Conservation (phyloP, 202 grass and related monocot genomes). For the Zizania palustris region DNA sequence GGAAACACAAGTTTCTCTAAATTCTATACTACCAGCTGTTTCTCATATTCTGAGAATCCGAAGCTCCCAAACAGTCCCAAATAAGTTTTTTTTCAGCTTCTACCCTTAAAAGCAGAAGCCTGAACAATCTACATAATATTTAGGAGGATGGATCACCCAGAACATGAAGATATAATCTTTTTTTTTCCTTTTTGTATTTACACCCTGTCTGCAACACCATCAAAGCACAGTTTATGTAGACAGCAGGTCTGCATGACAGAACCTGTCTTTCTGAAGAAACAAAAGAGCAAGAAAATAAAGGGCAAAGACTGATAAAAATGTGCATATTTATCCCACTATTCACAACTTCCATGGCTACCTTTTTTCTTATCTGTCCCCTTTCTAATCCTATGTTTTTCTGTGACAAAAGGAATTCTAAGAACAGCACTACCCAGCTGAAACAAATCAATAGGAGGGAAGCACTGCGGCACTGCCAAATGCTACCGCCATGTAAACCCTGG, state of each 20-base stretch:
- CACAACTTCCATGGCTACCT: slow-evolving; percentile 29
- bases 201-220: slow-evolving; percentile 1
- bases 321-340: slow-evolving; percentile 45
- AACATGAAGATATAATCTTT: background rate
- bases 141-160: background rate
- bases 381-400: slow-evolving; percentile 40
- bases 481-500: too few relatives aligned
- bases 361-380: background rate
- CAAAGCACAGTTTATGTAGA: slow-evolving; percentile 4
- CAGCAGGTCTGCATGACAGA: background rate
- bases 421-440: slow-evolving; percentile 15
- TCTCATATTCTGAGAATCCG: too few relatives aligned
- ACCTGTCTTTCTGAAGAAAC: background rate
- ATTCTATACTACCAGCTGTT: too few relatives aligned
- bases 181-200: slow-evolving; percentile 23
- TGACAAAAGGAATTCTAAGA: slow-evolving; percentile 39
- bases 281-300: background rate
- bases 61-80: too few relatives aligned
- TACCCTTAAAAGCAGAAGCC: too few relatives aligned
- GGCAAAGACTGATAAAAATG: slow-evolving; percentile 10
- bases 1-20: too few relatives aligned
- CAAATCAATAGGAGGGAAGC: background rate
- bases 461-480: too few relatives aligned
- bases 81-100: too few relatives aligned
- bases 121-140: background rate